Evolutionary conservation across 179 eudicot species (phyloP), one percentile per base, ranked within the genome.

Genomic region (Beta macrorhiza): DNA sequence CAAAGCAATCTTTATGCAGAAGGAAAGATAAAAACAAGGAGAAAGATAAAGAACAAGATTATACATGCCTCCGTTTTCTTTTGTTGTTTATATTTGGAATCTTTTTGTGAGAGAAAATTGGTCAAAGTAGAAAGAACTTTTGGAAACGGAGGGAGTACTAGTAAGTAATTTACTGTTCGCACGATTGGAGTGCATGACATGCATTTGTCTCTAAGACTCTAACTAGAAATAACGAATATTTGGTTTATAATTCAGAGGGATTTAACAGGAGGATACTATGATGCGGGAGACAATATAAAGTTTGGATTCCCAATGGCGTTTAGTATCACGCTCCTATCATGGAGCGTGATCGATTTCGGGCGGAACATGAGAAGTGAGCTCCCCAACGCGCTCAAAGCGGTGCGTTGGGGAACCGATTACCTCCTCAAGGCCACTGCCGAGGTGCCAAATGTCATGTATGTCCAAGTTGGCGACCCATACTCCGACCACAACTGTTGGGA

Each of bases 221-320:
- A 29, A 29, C 77, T 5, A 16, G 10, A 49, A 49, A 14, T 55
- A 65, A 59, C 42, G 4, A 44, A 12, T 25, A n/a, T 52, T 20
- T 51, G 0, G 4, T 5, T 61, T 51, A 47, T 13, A 3, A 74
- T 68, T 67, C 86, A 93, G 98, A 87, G 84, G 37, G 99, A 96
- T 47, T 88, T 96, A 72, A 87, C 85, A 0, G 99, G 99, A 37
- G 99, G 99, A 4, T 96, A 96, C 87, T 96, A 96, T 82, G 99
- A 96, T 83, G 99, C 99, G 12, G 99, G 99, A 0, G 99, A 96
- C 82, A 96, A 96, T 85, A 79, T 96, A 16, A 96, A 96, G 58
- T 96, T 96, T 74, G 98, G 97, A 0, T 94, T 96, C 59, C 99
- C 99, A 67, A 94, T 96, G 99, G 99, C 99, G 8, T 94, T 94